phyloP scores from a whole-genome alignment of 345 rosid genomes.

The Camelina sativa region DNA sequence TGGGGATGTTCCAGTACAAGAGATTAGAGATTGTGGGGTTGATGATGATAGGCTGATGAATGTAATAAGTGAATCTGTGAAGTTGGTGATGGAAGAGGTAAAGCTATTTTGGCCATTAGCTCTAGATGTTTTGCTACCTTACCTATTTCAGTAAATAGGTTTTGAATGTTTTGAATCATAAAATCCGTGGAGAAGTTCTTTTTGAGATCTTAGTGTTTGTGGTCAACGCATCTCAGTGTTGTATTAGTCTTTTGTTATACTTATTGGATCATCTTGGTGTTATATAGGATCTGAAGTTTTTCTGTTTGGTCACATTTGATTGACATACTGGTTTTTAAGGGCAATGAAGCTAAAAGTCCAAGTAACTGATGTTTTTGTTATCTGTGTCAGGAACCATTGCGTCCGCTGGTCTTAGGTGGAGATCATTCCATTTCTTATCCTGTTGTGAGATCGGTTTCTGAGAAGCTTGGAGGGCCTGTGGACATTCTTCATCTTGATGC shows the following conservation, averaged over 20 bases:
- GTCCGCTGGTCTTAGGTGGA: conserved; percentile 92
- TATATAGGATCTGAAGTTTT: not conserved
- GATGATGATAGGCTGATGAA: conserved; percentile 93
- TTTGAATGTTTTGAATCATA: not conserved
- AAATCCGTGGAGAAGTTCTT: not conserved
- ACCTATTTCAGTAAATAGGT: not conserved
- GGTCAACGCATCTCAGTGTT: not conserved
- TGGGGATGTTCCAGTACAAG: conserved; percentile 97
- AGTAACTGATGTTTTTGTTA: not conserved
- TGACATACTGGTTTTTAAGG: not conserved
- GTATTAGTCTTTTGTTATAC: not conserved
- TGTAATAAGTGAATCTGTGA: conserved; percentile 86
- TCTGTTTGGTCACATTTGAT: not conserved
- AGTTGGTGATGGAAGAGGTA: conserved; percentile 93
- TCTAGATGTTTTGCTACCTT: not conserved
- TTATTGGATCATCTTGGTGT: not conserved
- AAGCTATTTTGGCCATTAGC: conserved; percentile 9
- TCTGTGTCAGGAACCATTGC: conserved; percentile 68
- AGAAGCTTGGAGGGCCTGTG: conserved; percentile 95
- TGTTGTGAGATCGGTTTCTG: conserved; percentile 90
- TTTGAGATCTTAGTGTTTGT: conserved; percentile 3
- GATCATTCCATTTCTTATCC: conserved; percentile 96
- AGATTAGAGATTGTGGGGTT: conserved; percentile 95
- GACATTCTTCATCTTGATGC: conserved; percentile 98
- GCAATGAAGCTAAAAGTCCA: not conserved